Evolutionary conservation across 257 asterid species (phyloP).

Genomic region (Ilex asprella): DNA sequence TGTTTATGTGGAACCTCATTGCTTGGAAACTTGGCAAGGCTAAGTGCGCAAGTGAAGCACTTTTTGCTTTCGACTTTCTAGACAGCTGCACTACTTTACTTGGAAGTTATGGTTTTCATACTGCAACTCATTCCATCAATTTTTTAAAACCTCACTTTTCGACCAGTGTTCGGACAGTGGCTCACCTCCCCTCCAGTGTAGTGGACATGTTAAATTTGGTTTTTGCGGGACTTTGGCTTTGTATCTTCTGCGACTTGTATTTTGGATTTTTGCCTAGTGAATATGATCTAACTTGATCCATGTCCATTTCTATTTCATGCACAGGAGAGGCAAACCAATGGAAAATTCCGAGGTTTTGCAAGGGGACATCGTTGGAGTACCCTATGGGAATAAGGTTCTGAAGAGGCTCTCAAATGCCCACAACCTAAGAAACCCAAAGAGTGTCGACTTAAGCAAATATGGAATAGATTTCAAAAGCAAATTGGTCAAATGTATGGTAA

Average conservation of each 20-base stretch:
- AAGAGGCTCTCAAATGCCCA: conserved; percentile 64
- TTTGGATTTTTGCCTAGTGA: conserved; percentile 7
- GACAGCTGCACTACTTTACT: background rate
- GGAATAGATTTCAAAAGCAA: conserved; percentile 1
- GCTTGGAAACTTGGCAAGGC: conserved; percentile 5
- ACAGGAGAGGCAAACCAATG: conserved; percentile 24
- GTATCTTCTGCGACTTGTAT: too few species aligned
- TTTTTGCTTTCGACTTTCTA: conserved; percentile 24
- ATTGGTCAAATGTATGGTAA: conserved; percentile 23
- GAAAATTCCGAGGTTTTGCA: background rate
- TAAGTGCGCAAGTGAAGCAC: conserved; percentile 7
- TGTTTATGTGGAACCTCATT: conserved; percentile 6
- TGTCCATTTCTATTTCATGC: conserved; percentile 1
- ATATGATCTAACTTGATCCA: conserved; percentile 14
- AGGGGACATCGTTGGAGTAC: conserved; percentile 24
- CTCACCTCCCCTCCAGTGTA: too few species aligned
- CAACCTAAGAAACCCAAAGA: conserved; percentile 53
- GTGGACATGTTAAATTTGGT: background rate
- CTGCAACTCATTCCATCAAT: background rate
- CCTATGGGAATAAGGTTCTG: conserved; percentile 46
- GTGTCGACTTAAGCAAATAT: conserved; percentile 31
- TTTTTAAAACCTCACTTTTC: too few species aligned
- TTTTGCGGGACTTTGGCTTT: conserved; percentile 14
- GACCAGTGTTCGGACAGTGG: too few species aligned
- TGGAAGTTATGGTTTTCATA: conserved; percentile 1